Percentiles rank a stretch among this genome's conserved stretches.
phyloP scores from a whole-genome alignment of 2,329 filamentous ascomycete species.

The Calonectria montana region DNA sequence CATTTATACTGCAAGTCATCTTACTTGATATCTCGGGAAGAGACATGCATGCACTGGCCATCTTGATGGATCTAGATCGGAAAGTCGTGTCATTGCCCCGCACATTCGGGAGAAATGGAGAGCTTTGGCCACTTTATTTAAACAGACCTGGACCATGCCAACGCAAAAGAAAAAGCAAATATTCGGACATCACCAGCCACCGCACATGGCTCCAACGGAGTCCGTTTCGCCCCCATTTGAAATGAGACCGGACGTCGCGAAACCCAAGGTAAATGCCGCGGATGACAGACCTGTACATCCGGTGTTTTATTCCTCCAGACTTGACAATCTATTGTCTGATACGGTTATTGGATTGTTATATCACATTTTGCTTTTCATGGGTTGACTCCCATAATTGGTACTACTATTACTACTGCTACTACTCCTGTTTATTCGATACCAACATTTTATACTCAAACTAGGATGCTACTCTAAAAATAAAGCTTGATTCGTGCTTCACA shows the following conservation, averaged over 20 bases:
- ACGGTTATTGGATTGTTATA: too few species aligned
- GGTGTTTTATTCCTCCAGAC: too few species aligned
- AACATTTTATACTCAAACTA: too few species aligned
- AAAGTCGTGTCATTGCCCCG: neutral
- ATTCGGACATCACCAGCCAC: neutral
- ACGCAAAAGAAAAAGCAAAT: neutral
- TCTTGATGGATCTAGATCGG: neutral
- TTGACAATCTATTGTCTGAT: too few species aligned
- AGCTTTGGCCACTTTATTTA: neutral
- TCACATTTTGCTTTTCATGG: too few species aligned
- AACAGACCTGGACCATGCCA: neutral
- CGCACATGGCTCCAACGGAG: too few species aligned
- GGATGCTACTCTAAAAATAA: neutral
- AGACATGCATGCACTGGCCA: neutral
- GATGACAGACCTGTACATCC: too few species aligned
- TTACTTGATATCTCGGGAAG: neutral
- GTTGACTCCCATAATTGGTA: too few species aligned
- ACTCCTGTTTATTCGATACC: too few species aligned
- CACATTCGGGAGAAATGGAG: neutral
- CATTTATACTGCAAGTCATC: neutral
- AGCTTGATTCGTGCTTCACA: neutral
- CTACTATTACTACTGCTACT: too few species aligned
- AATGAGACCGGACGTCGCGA: neutral
- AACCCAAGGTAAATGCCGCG: too few species aligned
- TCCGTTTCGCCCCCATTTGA: neutral